Conservation (phyloP, 2,329 filamentous ascomycete genomes). For the Epichloe bromicola region DNA sequence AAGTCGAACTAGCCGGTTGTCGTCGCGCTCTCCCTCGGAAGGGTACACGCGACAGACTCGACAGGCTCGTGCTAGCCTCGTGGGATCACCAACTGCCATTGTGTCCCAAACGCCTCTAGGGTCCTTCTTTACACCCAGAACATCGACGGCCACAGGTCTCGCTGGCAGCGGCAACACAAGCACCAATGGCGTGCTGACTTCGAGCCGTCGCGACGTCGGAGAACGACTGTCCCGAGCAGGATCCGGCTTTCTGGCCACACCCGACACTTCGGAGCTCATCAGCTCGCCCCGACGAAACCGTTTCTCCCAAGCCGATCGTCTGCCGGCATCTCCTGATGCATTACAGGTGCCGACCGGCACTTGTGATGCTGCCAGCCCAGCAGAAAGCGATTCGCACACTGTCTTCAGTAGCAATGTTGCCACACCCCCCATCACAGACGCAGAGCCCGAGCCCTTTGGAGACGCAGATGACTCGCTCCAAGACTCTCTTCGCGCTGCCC, state of each 20-base stretch:
- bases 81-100: slow-evolving; percentile 16
- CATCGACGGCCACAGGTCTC: slow-evolving; percentile 4
- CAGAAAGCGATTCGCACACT: slow-evolving; percentile 42
- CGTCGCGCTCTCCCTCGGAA: slow-evolving; percentile 22
- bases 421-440: slow-evolving; percentile 67
- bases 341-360: slow-evolving; percentile 21
- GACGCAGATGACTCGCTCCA: slow-evolving; percentile 37
- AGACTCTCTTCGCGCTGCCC: slow-evolving; percentile 31
- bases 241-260: slow-evolving; percentile 36
- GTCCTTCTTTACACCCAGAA: slow-evolving; percentile 10
- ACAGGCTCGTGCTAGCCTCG: slow-evolving; percentile 15
- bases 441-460: slow-evolving; percentile 49
- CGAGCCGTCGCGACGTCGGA: slow-evolving; percentile 11
- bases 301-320: slow-evolving; percentile 26
- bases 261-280: slow-evolving; percentile 40
- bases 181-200: background rate
- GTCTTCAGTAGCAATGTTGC: slow-evolving; percentile 52
- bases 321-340: slow-evolving; percentile 32
- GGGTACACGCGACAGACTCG: slow-evolving; percentile 18
- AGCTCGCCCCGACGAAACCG: slow-evolving; percentile 22
- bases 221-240: slow-evolving; percentile 14
- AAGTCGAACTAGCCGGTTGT: slow-evolving; percentile 16
- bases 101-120: background rate
- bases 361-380: slow-evolving; percentile 38
- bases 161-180: background rate